A percentile compares a stretch with the other conserved stretches of the same genome.
These are phyloP conservation scores for Ceriops decandra DNA, from an alignment of 345 rosid genomes.

Conservation along the genomic window DNA sequence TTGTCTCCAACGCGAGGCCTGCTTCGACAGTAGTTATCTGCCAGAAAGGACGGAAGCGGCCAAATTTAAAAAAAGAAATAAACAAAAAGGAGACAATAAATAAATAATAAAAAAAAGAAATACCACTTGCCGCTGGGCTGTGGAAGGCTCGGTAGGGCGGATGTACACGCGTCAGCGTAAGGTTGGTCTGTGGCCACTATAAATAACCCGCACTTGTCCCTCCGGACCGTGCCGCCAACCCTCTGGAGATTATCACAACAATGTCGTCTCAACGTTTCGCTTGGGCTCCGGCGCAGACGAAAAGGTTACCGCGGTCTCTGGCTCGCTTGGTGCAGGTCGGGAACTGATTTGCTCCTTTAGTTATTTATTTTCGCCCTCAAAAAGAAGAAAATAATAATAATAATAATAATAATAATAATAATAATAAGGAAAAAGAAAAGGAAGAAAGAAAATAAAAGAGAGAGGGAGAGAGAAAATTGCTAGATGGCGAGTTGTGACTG, in stretches of 20 bases:
- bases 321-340: slow-evolving; percentile 99
- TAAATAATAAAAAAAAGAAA: neutral
- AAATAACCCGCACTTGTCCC: slow-evolving; percentile 20
- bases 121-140: slow-evolving; percentile 5
- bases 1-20: neutral
- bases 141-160: neutral
- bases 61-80: too few species aligned
- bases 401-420: too few species aligned
- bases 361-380: too few species aligned
- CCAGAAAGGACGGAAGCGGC: too few species aligned
- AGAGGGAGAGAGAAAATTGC: neutral
- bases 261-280: neutral
- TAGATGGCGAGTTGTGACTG: slow-evolving; percentile 20
- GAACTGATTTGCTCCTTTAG: slow-evolving; percentile 40
- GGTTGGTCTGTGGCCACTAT: slow-evolving; percentile 35
- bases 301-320: slow-evolving; percentile 63
- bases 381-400: too few species aligned
- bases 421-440: too few species aligned
- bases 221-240: neutral
- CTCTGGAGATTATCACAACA: neutral
- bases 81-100: too few species aligned
- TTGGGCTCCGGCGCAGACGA: too few species aligned
- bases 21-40: too few species aligned
- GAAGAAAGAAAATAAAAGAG: too few species aligned
- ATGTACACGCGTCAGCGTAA: slow-evolving; percentile 27